Percentiles rank a stretch among this genome's conserved stretches.
These are phyloP conservation scores for Suillus tomentosus DNA, from an alignment of 768 basidiomycete species.

Conservation along the genomic window DNA sequence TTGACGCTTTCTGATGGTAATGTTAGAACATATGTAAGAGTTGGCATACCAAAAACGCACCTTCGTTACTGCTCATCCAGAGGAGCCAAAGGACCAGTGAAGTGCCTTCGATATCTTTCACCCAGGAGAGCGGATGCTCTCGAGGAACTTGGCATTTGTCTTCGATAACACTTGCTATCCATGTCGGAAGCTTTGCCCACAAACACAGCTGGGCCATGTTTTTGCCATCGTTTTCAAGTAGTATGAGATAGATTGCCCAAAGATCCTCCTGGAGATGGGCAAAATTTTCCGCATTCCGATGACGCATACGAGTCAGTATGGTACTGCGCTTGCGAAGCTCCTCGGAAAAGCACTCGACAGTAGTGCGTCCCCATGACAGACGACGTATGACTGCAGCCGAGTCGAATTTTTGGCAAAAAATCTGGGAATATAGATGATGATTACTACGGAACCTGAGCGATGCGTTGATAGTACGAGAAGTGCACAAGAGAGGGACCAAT, in stretches of 20 bases:
- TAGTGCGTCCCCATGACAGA: conserved; percentile 39
- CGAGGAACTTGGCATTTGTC: conserved; percentile 21
- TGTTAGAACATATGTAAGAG: conserved; percentile 17
- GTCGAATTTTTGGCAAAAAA: conserved; percentile 51
- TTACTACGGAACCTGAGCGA: conserved; percentile 40
- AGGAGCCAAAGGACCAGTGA: conserved; percentile 47
- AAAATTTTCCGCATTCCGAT: conserved; percentile 17
- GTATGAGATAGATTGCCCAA: conserved; percentile 57
- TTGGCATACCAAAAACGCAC: conserved; percentile 27
- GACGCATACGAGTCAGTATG: conserved; percentile 45
- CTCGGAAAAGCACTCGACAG: conserved; percentile 37
- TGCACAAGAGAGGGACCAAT: conserved; percentile 40
- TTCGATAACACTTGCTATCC: conserved; percentile 24
- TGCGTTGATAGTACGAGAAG: conserved; percentile 39
- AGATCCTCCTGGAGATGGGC: conserved; percentile 40
- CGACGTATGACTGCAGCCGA: conserved; percentile 40
- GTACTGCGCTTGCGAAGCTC: conserved; percentile 48
- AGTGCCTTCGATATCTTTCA: conserved; percentile 35
- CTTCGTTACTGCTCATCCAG: conserved; percentile 46
- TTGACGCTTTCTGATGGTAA: conserved; percentile 33
- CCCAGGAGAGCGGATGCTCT: conserved; percentile 17
- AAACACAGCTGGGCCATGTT: conserved; percentile 45
- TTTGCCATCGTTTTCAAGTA: conserved; percentile 52
- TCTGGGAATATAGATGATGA: conserved; percentile 41
- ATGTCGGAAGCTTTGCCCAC: conserved; percentile 42